Evolutionary conservation across 2,329 filamentous ascomycete species (phyloP), one percentile per base, ranked within the genome.

Genomic region (Verticillium tricorpus): DNA sequence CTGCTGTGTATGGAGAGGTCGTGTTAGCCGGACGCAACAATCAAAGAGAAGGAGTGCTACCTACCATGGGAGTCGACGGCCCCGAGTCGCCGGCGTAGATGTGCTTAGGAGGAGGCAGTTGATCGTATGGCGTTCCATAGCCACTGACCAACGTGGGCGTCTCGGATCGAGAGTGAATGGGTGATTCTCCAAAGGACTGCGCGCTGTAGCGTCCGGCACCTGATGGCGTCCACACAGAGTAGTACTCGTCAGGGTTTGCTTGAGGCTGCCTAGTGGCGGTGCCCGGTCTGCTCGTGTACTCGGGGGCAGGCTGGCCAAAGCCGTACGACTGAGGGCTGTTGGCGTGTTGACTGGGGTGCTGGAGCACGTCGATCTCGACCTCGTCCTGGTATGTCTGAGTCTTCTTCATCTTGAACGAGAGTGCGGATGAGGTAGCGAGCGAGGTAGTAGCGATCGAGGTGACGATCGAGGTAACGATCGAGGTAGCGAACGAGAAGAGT

Each of bases 311-410:
- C 45, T 50, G 45, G 7, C 45, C 45, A 22, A 22, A 50, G 19
- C 45, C 62, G 28, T 64, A 60, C 19, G 62, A 58, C 52, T 64
- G 69, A n/a, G 45, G 45, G 67, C 54, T 69, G 67, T 40, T 70
- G 69, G 50, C 70, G 66, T 70, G 67, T 19, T 72, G 65, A 15
- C 69, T 66, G 45, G 70, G 66, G 52, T 68, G 68, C 22, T 73
- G 71, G 25, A 68, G 68, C 56, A 67, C 67, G 54, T 75, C 73
- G 55, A 75, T 74, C 56, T 76, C 74, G 61, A 73, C 66, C 71
- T 74, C 73, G 62, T 75, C 74, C 55, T 71, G 68, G 64, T 73
- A 72, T 28, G 66, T 66, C 62, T 69, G 68, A 56, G 68, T 69
- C 62, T 71, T 73, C 71, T 72, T 73, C 34, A 60, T 66, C 57